Percentiles rank a stretch among this genome's conserved stretches.
Conservation (phyloP, 257 asterid species). For the Plantago ovata region DNA sequence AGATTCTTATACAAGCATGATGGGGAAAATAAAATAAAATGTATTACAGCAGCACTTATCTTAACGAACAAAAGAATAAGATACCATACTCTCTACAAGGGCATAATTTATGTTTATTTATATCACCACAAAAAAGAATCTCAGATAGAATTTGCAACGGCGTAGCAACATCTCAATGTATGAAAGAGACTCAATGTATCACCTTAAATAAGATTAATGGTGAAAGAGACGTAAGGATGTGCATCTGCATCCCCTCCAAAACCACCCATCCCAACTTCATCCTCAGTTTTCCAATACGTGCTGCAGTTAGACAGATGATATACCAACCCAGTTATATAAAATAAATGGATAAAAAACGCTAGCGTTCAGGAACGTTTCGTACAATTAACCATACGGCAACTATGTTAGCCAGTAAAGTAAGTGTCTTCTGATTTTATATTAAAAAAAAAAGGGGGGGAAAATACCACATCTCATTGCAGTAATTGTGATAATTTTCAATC, state of each 20-base stretch:
- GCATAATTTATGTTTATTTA: constrained; percentile 30
- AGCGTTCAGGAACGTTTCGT: too few relatives aligned
- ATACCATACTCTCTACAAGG: constrained; percentile 25
- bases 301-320: constrained; percentile 43
- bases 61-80: constrained; percentile 24
- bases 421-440: too few relatives aligned
- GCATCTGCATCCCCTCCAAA: constrained; percentile 67
- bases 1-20: constrained; percentile 16
- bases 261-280: constrained; percentile 67
- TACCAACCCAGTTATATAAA: constrained; percentile 12
- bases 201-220: constrained; percentile 72
- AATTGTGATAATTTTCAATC: too few relatives aligned
- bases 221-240: constrained; percentile 86
- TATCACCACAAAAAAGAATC: constrained; percentile 19
- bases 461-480: too few relatives aligned
- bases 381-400: too few relatives aligned
- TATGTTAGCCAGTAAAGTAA: too few relatives aligned
- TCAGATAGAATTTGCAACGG: constrained; percentile 21
- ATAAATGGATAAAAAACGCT: too few relatives aligned
- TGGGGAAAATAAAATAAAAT: constrained; percentile 1
- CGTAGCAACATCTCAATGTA: constrained; percentile 28
- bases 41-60: constrained; percentile 27
- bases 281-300: constrained; percentile 81
- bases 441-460: too few relatives aligned
- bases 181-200: too few relatives aligned